Evolutionary conservation across 2,329 filamentous ascomycete genomes (phyloP), one percentile per base, ranked within the genome.

Genomic region (Botryotinia narcissicola): DNA sequence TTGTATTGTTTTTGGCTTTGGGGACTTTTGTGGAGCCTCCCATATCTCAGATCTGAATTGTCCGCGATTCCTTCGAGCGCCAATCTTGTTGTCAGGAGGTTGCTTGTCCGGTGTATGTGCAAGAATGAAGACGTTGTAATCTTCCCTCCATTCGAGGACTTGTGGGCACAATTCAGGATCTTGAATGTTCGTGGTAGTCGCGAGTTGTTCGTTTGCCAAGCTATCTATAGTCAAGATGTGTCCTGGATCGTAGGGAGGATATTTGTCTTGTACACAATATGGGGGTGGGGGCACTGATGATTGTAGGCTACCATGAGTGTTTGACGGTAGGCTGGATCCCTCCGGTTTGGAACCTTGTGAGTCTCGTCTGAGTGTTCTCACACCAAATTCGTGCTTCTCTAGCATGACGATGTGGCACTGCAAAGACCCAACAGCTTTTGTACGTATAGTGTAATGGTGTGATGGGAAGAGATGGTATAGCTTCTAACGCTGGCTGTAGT

Each of bases 371-470:
- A 69, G 66, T 32, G 37, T 16, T 69, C 48, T 35, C 37, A 57
- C 66, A 57, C 57, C 66, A 69, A 42, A 69, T 25, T 69, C 37
- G 35, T 57, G 35, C 37, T 69, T 69, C 4, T 69, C 35, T 32
- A 4, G 10, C 66, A 69, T 69, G 48, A 44, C 40, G 10, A 67
- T 67, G n/a, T n/a, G 9, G 46, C 35, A 20, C 46, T 18, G n/a
- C 37, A 25, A 29, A 29, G 10, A 12, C 7, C 25, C 14, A n/a
- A 32, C 9, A 14, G 16, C 16, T 18, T 29, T 44, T 46, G 18
- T 44, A 18, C 18, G 40, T 67, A 40, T 12, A 35, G 20, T 40
- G 7, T 51, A 22, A 40, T 54, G 46, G 20, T 54, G 37, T 29
- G 12, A 40, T 40, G 5, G 32, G 37, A 35, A 40, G 9, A 29